Conservation (phyloP, 2,329 filamentous ascomycete genomes). For the Atkinsonella texensis region DNA sequence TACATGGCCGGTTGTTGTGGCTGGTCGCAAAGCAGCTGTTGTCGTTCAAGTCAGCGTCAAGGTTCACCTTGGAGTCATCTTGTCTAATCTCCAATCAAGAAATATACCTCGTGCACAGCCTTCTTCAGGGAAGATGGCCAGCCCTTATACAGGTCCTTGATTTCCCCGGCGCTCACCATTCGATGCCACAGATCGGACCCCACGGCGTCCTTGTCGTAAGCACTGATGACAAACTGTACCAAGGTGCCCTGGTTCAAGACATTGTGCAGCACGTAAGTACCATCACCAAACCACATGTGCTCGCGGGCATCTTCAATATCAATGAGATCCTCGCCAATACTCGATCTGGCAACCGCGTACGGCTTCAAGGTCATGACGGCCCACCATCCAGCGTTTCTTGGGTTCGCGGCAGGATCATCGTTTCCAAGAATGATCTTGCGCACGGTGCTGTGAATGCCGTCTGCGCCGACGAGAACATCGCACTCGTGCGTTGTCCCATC, state of each 20-base stretch:
- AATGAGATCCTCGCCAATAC: not conserved
- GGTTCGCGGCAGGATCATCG: not conserved
- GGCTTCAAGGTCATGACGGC: conserved; percentile 1
- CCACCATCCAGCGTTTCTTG: conserved; percentile 1
- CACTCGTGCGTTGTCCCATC: conserved; percentile 9
- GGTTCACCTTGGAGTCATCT: too few relatives aligned
- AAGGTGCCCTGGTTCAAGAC: not conserved
- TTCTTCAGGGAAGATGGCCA: conserved; percentile 1
- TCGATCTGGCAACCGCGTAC: not conserved
- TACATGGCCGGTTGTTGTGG: not conserved
- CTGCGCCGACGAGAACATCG: conserved; percentile 13
- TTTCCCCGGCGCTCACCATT: not conserved
- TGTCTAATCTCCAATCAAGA: not conserved
- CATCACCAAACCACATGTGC: conserved; percentile 3
- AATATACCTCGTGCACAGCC: conserved; percentile 1
- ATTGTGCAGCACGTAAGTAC: not conserved
- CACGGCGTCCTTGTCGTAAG: not conserved
- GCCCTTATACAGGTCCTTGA: not conserved
- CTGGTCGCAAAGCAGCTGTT: conserved; percentile 5
- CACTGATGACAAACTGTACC: conserved; percentile 2
- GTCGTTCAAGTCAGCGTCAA: not conserved
- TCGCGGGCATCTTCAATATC: conserved; percentile 2
- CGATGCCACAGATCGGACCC: not conserved
- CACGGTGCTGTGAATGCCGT: conserved; percentile 12
- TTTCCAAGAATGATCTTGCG: conserved; percentile 10